Base-by-base conservation (phyloP, 2,329 filamentous ascomycete genomes). In the Epichloe brachyelytri region DNA sequence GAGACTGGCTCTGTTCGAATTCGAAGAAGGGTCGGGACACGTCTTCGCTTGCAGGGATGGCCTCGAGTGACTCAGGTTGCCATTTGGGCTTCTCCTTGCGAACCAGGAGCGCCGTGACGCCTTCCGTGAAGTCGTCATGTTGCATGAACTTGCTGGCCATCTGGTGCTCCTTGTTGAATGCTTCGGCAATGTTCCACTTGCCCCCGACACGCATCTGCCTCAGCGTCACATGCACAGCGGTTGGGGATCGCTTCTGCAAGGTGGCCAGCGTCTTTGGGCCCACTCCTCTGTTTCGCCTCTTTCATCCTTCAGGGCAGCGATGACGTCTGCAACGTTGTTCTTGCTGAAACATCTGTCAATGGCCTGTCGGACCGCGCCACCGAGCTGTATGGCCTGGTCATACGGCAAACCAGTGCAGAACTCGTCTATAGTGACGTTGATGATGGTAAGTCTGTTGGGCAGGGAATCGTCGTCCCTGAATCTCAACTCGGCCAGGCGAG, bases 371-470 rank as follows among this genome's bases (percentile, higher is more conserved):
- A 90, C 71, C 55, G 80, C 72, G 53, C 88, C 89, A 26, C 74
- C 76, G 43, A 95, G 66, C 17, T 75, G 68, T 33, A 87, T 81
- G 19, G 80, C 79, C 67, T 87, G 76, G 60, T 85, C 78, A 58
- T 85, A 77, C 4, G 93, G 93, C 43, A 98, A 73, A 39, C 88
- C 89, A 2, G 89, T 94, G 57, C 78, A 79, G 71, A 86, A 98
- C 68, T 98, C 94, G 59, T 95, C 86, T 56, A 98, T 88, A 30
- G 93, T 95, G 59, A 78, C 76, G 71, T 93, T 85, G 69, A 98
- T 86, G 58, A 88, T 75, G 43, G 73, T 69, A 53, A 89, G 74
- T 50, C 90, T 83, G 43, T 81, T 71, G 20, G 74, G 58, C 20
- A 85, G 71, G 39, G 67, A 58, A 51, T 86, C 80, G 60, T 83